Base-by-base conservation (phyloP, 176 grass and related monocot genomes). In the Triticum monococcum region DNA sequence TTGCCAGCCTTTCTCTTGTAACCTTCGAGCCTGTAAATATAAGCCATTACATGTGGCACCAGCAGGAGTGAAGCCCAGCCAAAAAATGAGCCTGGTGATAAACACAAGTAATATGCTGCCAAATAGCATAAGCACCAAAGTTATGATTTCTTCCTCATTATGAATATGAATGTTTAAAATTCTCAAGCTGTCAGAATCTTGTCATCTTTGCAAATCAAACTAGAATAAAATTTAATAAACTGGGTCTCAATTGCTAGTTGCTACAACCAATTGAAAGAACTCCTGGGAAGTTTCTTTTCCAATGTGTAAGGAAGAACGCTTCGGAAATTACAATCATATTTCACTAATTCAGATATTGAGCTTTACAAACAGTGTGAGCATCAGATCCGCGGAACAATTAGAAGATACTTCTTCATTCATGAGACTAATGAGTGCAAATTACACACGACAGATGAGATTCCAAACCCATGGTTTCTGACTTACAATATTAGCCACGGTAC, bases 1-100 rank as follows among this genome's bases (percentile, higher is more conserved):
- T 88, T 91, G 92, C 96, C 96, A 98, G 78, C 93, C 96, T 81
- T 84, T 95, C 79, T 98, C 93, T 65, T 98, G 96, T 48, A 98
- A 83, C 52, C 79, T 84, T 84, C 90, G 91, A 57, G 96, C 96
- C 96, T 98, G 72, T 40, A 92, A 86, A 82, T 17, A 85, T 35
- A 9, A 83, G 26, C 20, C 40, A 56, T 65, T 33, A 28, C 12
- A 68, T 7, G 50, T 67, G 18, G 32, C 69, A 59, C 43, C 41
- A 22, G 12, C 12, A 64, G 25, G 81, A 12, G 52, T 31, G 30
- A 12, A n/a, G 35, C 52, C 10, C 33, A 36, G 1, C 18, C 0
- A 38, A 23, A 32, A 7, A 17, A 60, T 17, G 33, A 67, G 38
- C 40, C 37, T 16, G 11, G 14, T 63, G 23, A 62, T 35, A 66